A percentile compares a stretch with the other conserved stretches of the same genome.
phyloP scores from a whole-genome alignment of 768 basidiomycete species.

The Boletus edulis region DNA sequence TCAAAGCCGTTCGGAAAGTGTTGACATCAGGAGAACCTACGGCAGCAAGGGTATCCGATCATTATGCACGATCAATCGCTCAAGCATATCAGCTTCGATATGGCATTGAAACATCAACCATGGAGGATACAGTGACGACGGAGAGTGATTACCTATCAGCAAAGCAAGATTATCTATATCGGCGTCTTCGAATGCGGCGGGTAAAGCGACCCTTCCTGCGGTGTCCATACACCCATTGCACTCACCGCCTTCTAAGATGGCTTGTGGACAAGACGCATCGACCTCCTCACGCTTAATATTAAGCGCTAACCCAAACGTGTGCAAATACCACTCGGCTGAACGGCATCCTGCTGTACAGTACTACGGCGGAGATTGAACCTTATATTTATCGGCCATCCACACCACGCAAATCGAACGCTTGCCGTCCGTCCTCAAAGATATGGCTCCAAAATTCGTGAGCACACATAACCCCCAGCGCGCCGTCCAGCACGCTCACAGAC shows the following conservation, averaged over 20 bases:
- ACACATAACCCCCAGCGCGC: background rate
- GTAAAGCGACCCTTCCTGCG: constrained; percentile 73
- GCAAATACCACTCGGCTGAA: constrained; percentile 33
- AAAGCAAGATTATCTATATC: constrained; percentile 79
- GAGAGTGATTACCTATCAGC: constrained; percentile 71
- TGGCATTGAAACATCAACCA: constrained; percentile 17
- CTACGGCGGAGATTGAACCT: constrained; percentile 51
- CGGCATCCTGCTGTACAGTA: constrained; percentile 53
- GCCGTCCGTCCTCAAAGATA: constrained; percentile 31
- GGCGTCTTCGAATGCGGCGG: constrained; percentile 81
- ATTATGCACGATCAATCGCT: constrained; percentile 93
- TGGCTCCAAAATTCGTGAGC: constrained; percentile 81
- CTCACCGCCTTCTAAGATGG: constrained; percentile 32
- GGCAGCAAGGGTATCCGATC: constrained; percentile 90
- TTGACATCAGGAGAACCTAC: constrained; percentile 42
- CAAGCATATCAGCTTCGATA: constrained; percentile 86
- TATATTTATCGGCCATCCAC: constrained; percentile 37
- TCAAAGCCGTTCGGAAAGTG: constrained; percentile 17
- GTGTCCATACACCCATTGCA: constrained; percentile 83
- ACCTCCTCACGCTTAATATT: background rate
- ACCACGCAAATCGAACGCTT: background rate
- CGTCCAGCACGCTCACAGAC: constrained; percentile 1
- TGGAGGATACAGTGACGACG: constrained; percentile 16
- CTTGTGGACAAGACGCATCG: constrained; percentile 19
- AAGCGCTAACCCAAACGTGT: constrained; percentile 30